These are phyloP conservation scores for Septoria linicola DNA, from an alignment of 2,329 filamentous ascomycete species.

Conservation along the genomic window DNA sequence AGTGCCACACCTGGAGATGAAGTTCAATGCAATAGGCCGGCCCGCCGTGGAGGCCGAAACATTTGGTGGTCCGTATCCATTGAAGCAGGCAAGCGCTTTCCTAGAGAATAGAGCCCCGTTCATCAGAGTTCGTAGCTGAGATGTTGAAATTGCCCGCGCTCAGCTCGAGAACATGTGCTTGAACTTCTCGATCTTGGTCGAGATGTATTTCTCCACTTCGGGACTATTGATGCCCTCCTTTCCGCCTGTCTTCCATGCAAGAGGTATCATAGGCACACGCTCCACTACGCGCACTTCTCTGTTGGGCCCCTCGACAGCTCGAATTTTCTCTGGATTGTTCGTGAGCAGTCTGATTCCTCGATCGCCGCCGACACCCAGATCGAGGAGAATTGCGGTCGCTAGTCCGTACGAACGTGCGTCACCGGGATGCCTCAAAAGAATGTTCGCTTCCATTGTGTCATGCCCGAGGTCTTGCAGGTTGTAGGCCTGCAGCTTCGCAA, in stretches of 20 bases:
- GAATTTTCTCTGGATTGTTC: slow-evolving; percentile 96
- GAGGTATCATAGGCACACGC: slow-evolving; percentile 88
- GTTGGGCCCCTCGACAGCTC: slow-evolving; percentile 88
- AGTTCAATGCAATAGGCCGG: too few species aligned
- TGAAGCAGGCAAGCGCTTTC: too few species aligned
- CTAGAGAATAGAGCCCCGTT: too few species aligned
- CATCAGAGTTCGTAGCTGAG: too few species aligned
- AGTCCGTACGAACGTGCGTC: slow-evolving; percentile 93
- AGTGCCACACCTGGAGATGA: too few species aligned
- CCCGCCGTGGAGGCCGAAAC: too few species aligned
- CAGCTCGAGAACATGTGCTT: slow-evolving; percentile 49
- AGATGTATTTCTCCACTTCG: slow-evolving; percentile 91
- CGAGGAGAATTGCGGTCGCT: slow-evolving; percentile 90
- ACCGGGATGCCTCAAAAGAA: slow-evolving; percentile 85
- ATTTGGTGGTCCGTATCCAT: too few species aligned
- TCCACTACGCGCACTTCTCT: slow-evolving; percentile 85
- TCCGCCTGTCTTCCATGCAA: slow-evolving; percentile 81
- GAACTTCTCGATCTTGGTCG: slow-evolving; percentile 71
- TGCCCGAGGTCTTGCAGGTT: slow-evolving; percentile 94
- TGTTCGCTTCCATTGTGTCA: slow-evolving; percentile 96
- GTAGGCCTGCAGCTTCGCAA: slow-evolving; percentile 96
- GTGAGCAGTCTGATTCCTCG: slow-evolving; percentile 78
- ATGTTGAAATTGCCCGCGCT: not conserved
- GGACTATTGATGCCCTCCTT: slow-evolving; percentile 78
- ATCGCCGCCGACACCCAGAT: slow-evolving; percentile 71